Percentiles rank a stretch among this genome's conserved stretches.
Evolutionary conservation across 2,329 filamentous ascomycete genomes (phyloP).

Genomic region (Zymoseptoria tritici): DNA sequence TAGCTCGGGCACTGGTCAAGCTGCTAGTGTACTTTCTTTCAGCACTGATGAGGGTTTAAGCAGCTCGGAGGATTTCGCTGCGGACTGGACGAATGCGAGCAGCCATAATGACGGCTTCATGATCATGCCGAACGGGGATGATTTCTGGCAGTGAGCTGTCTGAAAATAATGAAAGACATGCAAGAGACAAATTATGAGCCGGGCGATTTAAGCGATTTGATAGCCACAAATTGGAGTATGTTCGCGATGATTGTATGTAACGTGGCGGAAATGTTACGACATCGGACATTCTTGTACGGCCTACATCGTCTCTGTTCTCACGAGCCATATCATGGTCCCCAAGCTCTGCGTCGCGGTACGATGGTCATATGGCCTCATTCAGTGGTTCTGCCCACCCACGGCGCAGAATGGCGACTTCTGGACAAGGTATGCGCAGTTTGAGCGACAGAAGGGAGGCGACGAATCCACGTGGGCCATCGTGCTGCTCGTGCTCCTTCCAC

Average conservation of each 20-base stretch:
- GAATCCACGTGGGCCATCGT: neutral
- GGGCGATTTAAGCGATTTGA: no score
- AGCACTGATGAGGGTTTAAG: constrained; percentile 19
- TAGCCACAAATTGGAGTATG: neutral
- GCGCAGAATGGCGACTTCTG: no score
- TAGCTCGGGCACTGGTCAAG: constrained; percentile 7
- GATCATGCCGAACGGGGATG: constrained; percentile 26
- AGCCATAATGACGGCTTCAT: constrained; percentile 15
- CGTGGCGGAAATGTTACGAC: neutral
- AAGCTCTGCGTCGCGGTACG: neutral
- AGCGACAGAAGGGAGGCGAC: no score
- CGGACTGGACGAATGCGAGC: constrained; percentile 13
- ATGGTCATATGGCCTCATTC: neutral
- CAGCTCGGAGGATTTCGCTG: constrained; percentile 18
- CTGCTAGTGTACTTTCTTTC: constrained; percentile 23
- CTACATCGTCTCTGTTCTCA: neutral
- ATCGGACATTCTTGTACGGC: neutral
- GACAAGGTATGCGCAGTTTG: no score
- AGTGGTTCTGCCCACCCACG: neutral
- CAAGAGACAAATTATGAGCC: neutral
- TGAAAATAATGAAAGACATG: neutral
- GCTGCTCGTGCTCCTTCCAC: neutral
- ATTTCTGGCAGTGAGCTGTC: constrained; percentile 13
- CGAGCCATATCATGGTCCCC: neutral
- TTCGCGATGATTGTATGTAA: neutral